These are phyloP conservation scores for Rickenella mellea DNA, from an alignment of 768 basidiomycete species.

Conservation along the genomic window DNA sequence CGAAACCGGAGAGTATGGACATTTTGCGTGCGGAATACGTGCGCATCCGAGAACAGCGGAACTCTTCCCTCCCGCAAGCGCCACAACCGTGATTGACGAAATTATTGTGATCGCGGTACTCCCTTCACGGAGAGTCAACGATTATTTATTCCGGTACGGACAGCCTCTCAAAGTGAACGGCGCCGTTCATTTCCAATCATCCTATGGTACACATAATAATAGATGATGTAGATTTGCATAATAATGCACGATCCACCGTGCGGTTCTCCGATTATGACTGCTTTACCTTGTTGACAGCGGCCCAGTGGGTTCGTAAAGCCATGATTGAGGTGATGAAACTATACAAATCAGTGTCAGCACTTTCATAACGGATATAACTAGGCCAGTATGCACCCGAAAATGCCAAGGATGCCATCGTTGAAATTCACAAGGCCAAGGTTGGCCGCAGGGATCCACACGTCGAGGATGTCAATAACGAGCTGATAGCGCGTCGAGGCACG, in stretches of 20 bases:
- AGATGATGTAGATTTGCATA: too few species aligned
- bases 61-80: neutral
- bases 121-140: neutral
- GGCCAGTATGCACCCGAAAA: constrained; percentile 60
- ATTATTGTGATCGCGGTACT: too few species aligned
- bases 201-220: too few species aligned
- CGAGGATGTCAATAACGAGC: constrained; percentile 75
- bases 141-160: neutral
- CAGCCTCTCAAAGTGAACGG: neutral
- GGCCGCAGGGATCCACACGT: constrained; percentile 85
- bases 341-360: constrained; percentile 2
- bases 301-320: constrained; percentile 62
- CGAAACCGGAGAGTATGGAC: constrained; percentile 11
- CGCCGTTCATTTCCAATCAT: too few species aligned
- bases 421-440: constrained; percentile 65
- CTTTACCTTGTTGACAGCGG: constrained; percentile 27
- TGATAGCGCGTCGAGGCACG: constrained; percentile 65
- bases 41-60: constrained; percentile 2
- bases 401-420: constrained; percentile 79
- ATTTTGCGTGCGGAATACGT: constrained; percentile 9
- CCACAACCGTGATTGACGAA: too few species aligned
- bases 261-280: too few species aligned
- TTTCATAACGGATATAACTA: constrained; percentile 2
- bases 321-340: constrained; percentile 67
- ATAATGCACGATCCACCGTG: too few species aligned